Percentiles rank a stretch among this genome's conserved stretches.
phyloP scores from a whole-genome alignment of 306 rosid genomes.

The Phaseolus lunatus region DNA sequence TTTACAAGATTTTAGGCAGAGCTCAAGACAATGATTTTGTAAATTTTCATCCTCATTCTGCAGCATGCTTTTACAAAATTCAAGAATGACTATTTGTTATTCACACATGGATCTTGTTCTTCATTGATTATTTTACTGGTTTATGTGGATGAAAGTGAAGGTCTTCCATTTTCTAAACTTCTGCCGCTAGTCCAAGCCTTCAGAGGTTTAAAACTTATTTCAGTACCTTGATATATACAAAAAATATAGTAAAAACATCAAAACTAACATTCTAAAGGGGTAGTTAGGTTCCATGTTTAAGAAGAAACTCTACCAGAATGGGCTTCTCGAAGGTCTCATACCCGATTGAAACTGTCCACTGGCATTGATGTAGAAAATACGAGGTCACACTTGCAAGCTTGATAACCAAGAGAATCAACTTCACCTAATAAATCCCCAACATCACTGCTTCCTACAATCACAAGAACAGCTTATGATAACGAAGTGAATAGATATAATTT shows the following conservation, averaged over 20 bases:
- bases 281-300: neutral
- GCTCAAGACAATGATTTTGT: no score
- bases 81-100: no score
- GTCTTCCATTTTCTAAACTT: constrained; percentile 70
- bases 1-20: no score
- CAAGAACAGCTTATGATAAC: neutral
- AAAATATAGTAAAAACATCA: neutral
- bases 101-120: no score
- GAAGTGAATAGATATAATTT: neutral
- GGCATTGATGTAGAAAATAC: neutral
- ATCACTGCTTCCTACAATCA: neutral
- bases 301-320: neutral
- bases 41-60: no score
- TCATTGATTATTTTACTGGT: no score
- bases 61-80: no score
- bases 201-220: constrained; percentile 65
- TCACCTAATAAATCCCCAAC: neutral
- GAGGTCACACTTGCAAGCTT: neutral
- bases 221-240: constrained; percentile 62
- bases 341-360: neutral
- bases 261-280: neutral
- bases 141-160: constrained; percentile 57
- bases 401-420: neutral
- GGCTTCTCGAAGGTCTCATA: neutral
- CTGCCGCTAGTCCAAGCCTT: constrained; percentile 61